phyloP scores from a whole-genome alignment of 225 moss, liverwort and hornwort genomes.

The Sphagnum contortum region DNA sequence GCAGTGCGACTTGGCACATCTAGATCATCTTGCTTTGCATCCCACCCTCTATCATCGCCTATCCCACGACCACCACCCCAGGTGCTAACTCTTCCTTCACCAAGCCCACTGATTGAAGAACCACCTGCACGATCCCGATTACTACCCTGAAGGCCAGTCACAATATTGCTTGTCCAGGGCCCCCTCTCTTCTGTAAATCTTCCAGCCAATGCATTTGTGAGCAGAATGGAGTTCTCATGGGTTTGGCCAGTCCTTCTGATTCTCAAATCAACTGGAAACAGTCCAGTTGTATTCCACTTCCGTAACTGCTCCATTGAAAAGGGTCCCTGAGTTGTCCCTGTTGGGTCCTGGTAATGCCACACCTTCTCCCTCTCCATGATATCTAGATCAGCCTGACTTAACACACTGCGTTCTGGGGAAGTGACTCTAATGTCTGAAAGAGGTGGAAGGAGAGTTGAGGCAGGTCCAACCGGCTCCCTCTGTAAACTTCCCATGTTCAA shows the following conservation, averaged over 20 bases:
- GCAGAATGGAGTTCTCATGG: slow-evolving; percentile 46
- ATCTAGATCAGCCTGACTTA: slow-evolving; percentile 28
- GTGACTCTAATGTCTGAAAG: slow-evolving; percentile 12
- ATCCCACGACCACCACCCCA: slow-evolving; percentile 32
- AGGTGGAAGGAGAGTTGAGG: slow-evolving; percentile 8
- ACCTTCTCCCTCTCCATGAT: slow-evolving; percentile 68
- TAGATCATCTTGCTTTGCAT: slow-evolving; percentile 21
- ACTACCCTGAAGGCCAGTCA: slow-evolving; percentile 15
- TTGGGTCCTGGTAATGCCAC: slow-evolving; percentile 93
- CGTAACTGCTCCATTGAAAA: slow-evolving; percentile 89
- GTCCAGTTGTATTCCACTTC: slow-evolving; percentile 94
- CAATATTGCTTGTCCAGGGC: slow-evolving; percentile 21
- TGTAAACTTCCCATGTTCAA: background rate
- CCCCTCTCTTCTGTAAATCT: slow-evolving; percentile 49
- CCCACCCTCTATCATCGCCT: slow-evolving; percentile 25
- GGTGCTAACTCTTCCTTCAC: slow-evolving; percentile 6
- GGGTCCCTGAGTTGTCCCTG: slow-evolving; percentile 72
- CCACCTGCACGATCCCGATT: slow-evolving; percentile 22
- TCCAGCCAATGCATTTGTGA: slow-evolving; percentile 72
- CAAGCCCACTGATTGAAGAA: slow-evolving; percentile 17
- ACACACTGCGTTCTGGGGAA: slow-evolving; percentile 15
- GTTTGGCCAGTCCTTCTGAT: slow-evolving; percentile 65
- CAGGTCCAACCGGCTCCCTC: background rate
- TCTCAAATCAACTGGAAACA: slow-evolving; percentile 71
- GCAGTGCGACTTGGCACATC: slow-evolving; percentile 15